These are phyloP conservation scores for Aureobasidium sp. DNA, from an alignment of 2,329 filamentous ascomycete genomes.

Conservation along the genomic window DNA sequence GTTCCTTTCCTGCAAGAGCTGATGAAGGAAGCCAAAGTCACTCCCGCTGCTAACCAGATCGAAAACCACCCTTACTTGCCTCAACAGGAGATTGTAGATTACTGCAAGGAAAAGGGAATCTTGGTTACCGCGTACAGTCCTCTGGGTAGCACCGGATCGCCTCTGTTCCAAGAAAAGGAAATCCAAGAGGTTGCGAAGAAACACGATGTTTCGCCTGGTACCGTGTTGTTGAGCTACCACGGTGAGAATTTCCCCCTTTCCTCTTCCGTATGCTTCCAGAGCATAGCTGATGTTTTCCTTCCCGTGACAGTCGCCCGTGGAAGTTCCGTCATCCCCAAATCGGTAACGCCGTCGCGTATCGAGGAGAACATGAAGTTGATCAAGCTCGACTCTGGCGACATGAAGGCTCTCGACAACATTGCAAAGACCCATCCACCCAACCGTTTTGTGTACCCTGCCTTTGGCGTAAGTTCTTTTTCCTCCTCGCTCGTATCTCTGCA, in stretches of 20 bases:
- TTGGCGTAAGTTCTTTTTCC: slow-evolving; percentile 29
- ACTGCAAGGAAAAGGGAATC: slow-evolving; percentile 59
- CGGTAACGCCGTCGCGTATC: slow-evolving; percentile 58
- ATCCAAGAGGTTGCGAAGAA: slow-evolving; percentile 42
- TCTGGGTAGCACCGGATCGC: slow-evolving; percentile 40
- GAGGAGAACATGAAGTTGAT: slow-evolving; percentile 60
- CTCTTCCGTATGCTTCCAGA: neutral
- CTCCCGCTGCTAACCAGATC: slow-evolving; percentile 62
- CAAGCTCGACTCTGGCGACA: slow-evolving; percentile 54
- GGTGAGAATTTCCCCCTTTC: slow-evolving; percentile 37
- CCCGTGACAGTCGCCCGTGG: slow-evolving; percentile 51
- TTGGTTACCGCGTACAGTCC: slow-evolving; percentile 61
- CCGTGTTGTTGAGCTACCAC: slow-evolving; percentile 63
- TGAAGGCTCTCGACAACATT: slow-evolving; percentile 41
- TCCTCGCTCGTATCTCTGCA: neutral
- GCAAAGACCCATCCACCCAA: slow-evolving; percentile 39
- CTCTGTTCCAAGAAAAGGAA: slow-evolving; percentile 39
- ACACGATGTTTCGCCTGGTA: slow-evolving; percentile 40
- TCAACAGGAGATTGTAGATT: slow-evolving; percentile 62
- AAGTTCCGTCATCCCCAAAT: slow-evolving; percentile 64
- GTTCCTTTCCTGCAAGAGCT: slow-evolving; percentile 40
- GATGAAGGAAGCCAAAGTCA: slow-evolving; percentile 51
- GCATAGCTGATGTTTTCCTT: neutral
- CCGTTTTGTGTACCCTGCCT: slow-evolving; percentile 41
- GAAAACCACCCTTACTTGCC: slow-evolving; percentile 65